Evolutionary conservation across 2,329 filamentous ascomycete species (phyloP), one percentile per base, ranked within the genome.

Genomic region (Stagonosporopsis chrysanthemi): DNA sequence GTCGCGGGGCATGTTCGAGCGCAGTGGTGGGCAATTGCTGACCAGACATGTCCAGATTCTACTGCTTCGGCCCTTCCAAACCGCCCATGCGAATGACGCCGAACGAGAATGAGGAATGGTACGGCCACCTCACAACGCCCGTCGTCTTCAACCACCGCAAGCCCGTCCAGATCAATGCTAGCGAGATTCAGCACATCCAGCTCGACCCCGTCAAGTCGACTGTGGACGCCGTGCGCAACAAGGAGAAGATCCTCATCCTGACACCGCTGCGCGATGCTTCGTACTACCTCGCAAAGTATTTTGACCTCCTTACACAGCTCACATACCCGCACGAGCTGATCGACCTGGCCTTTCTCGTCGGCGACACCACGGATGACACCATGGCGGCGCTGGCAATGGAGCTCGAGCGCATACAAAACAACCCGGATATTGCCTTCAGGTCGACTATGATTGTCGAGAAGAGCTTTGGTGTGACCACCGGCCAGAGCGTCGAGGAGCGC

Each of bases 131-230:
- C 62, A 88, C 93, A 69, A 98, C 95, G 3, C 95, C 95, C 46
- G 92, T 99, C 67, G 86, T 97, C 65, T 97, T 96, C 83, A 99
- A 99, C 81, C 91, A 94, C 78, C 95, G 98, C 78, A 88, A 90
- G 62, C 89, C 95, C 33, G 83, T 97, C 71, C 87, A 90, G 74
- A 83, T 98, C 79, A 95, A 97, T 77, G 87, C 88, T 58, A 86
- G 85, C 52, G 88, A 88, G 50, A 96, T 99, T 78, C 77, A 88
- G 65, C 86, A 89, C 62, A 81, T 97, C 72, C 84, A 98, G 76
- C 87, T 99, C 58, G 98, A 99, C 77, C 83, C 85, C 6, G 87
- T 98, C 78, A 84, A 83, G 66, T 96, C 94, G 1, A 96, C 92
- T 11, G 83, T 85, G 58, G 88, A 94, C 71, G 93, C 93, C 28